These are phyloP conservation scores for Penicillium sp. DNA, from an alignment of 2,329 filamentous ascomycete species.

Conservation along the genomic window DNA sequence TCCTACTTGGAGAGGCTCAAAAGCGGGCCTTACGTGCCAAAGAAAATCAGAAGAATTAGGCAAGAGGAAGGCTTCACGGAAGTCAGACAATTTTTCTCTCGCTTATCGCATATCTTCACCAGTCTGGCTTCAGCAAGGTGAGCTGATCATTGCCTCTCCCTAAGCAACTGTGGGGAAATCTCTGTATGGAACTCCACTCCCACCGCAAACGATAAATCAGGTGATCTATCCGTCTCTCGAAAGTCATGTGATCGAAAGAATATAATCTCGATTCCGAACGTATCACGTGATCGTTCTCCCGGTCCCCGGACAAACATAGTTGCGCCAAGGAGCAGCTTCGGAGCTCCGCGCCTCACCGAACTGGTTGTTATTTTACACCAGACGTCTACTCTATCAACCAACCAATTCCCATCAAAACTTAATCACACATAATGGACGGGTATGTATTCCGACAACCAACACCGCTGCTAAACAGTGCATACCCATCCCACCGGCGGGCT, in stretches of 20 bases:
- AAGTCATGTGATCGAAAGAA: slow-evolving; percentile 4
- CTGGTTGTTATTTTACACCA: slow-evolving; percentile 12
- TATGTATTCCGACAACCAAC: slow-evolving; percentile 22
- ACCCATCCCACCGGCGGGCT: not conserved
- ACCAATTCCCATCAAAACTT: not conserved
- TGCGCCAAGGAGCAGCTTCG: slow-evolving; percentile 30
- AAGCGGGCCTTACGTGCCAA: not conserved
- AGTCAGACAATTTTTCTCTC: not conserved
- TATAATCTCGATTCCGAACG: slow-evolving; percentile 4
- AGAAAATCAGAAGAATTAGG: not conserved
- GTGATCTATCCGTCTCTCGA: not conserved
- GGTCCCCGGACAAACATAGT: slow-evolving; percentile 22
- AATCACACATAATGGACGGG: slow-evolving; percentile 41
- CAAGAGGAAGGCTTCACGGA: not conserved
- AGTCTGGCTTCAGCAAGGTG: not conserved
- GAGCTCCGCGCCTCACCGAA: slow-evolving; percentile 20
- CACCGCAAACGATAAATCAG: not conserved
- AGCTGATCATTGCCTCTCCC: not conserved
- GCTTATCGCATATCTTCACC: not conserved
- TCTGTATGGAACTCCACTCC: not conserved
- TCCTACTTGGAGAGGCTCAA: not conserved
- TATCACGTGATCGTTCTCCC: slow-evolving; percentile 11
- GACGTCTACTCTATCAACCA: slow-evolving; percentile 4
- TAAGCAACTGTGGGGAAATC: not conserved
- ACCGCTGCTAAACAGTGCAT: not conserved